These are phyloP conservation scores for Fraxinus velutina DNA, from an alignment of 305 asterid species.

Conservation along the genomic window DNA sequence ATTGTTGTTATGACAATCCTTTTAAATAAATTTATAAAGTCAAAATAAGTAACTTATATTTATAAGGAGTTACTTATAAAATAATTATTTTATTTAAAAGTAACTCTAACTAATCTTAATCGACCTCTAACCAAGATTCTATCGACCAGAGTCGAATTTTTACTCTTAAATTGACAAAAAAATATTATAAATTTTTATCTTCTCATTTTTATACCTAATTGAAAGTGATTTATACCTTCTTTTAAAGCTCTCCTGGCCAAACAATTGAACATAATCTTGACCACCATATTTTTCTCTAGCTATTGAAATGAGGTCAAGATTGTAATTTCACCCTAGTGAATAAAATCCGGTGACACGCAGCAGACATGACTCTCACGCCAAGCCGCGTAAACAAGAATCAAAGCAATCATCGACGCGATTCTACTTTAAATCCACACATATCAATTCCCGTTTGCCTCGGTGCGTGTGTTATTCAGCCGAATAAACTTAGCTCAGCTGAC, in stretches of 20 bases:
- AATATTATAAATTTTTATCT: background rate
- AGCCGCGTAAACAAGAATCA: constrained; percentile 18
- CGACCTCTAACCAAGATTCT: background rate
- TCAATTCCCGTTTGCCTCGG: background rate
- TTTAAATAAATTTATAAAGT: background rate
- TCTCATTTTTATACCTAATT: background rate
- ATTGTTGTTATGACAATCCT: background rate
- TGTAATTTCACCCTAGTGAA: constrained; percentile 17
- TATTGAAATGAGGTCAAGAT: background rate
- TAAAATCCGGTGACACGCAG: constrained; percentile 31
- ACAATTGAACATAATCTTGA: background rate
- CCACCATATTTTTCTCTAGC: background rate
- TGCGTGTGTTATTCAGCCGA: background rate
- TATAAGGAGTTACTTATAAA: background rate
- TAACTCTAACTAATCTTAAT: background rate
- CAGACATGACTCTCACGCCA: constrained; percentile 35
- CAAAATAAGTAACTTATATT: background rate
- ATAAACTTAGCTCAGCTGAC: background rate
- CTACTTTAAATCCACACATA: background rate
- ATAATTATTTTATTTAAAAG: background rate
- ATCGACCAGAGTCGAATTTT: background rate
- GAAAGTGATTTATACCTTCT: background rate
- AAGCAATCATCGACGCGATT: background rate
- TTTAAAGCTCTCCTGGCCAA: background rate
- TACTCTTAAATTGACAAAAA: background rate